Evolutionary conservation across 2,329 filamentous ascomycete genomes (phyloP).

Genomic region (Penicillium sp.): DNA sequence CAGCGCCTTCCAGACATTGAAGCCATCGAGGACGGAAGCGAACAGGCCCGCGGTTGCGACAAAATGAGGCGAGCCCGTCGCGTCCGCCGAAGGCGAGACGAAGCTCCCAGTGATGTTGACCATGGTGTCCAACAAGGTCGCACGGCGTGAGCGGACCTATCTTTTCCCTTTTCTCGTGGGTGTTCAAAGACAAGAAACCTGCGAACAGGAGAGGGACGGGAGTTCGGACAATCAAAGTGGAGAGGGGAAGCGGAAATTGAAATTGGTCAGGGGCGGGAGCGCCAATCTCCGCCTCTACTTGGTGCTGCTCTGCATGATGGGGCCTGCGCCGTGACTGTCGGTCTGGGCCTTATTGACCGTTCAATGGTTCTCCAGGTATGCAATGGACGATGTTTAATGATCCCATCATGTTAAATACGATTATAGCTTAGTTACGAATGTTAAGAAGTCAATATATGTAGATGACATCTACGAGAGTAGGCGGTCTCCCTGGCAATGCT

Average conservation of each 20-base stretch:
- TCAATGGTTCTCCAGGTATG: no score
- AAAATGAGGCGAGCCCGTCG: conserved; percentile 58
- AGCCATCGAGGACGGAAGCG: conserved; percentile 57
- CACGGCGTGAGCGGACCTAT: neutral
- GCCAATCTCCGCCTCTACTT: conserved; percentile 7
- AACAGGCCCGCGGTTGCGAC: conserved; percentile 46
- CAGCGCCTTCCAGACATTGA: conserved; percentile 64
- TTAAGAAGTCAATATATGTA: no score
- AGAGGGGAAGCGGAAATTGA: conserved; percentile 18
- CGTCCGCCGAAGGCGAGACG: conserved; percentile 65
- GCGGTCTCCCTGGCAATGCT: no score
- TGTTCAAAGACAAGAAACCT: conserved; percentile 2
- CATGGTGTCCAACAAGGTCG: conserved; percentile 27
- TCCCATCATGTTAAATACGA: neutral
- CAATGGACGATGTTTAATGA: neutral
- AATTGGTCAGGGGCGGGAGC: conserved; percentile 25
- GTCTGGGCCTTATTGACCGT: no score
- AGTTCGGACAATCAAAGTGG: conserved; percentile 13
- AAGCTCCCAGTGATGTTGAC: conserved; percentile 63
- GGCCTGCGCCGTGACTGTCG: no score
- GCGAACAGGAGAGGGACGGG: conserved; percentile 8
- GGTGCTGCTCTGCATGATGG: no score
- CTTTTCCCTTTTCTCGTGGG: neutral
- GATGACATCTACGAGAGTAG: no score
- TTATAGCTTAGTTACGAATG: no score